Evolutionary conservation across 2,329 filamentous ascomycete species (phyloP).

Genomic region (Teratosphaeria viscida): DNA sequence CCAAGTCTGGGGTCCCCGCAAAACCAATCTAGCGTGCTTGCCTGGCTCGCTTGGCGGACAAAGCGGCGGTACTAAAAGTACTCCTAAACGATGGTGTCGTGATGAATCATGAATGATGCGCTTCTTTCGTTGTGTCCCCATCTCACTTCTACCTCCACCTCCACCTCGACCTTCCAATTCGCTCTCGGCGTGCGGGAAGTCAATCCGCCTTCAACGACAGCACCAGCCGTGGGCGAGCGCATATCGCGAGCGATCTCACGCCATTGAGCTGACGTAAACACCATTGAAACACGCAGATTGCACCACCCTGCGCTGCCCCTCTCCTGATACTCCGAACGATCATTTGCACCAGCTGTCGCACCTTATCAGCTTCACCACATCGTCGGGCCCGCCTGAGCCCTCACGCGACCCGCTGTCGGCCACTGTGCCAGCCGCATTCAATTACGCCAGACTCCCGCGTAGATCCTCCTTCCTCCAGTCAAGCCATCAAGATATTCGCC

Average conservation of each 20-base stretch:
- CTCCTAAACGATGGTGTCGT: neutral
- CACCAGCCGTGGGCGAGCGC: neutral
- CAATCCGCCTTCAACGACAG: neutral
- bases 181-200: neutral
- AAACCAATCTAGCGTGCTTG: neutral
- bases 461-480: neutral
- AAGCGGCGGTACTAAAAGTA: neutral
- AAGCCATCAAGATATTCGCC: neutral
- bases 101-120: no score
- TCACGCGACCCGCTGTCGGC: neutral
- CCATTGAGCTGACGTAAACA: neutral
- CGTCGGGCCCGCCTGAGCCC: neutral
- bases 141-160: neutral
- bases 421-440: neutral
- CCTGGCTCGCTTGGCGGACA: neutral
- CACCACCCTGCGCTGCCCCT: neutral
- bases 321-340: neutral
- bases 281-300: neutral
- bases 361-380: neutral
- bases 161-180: neutral
- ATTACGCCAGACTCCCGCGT: neutral
- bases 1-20: neutral
- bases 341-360: neutral
- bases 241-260: neutral
- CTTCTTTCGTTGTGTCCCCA: neutral